Percentiles rank a stretch among this genome's conserved stretches.
phyloP scores from a whole-genome alignment of 768 basidiomycete genomes.

The Pulveroboletus sp. region DNA sequence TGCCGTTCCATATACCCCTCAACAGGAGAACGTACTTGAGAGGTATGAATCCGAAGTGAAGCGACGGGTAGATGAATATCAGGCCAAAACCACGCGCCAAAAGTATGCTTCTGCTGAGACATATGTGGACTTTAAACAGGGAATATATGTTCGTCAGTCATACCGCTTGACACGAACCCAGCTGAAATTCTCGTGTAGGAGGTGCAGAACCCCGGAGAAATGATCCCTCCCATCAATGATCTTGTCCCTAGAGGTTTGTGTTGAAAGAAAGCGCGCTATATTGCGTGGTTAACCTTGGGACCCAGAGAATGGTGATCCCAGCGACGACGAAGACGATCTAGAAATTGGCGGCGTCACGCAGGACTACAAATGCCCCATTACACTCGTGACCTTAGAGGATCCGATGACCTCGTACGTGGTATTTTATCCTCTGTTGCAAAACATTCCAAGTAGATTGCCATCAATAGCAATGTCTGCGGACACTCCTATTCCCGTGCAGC shows the following conservation, averaged over 20 bases:
- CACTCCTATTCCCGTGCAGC: slow-evolving; percentile 80
- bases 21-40: slow-evolving; percentile 50
- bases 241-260: slow-evolving; percentile 63
- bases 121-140: slow-evolving; percentile 61
- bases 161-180: not conserved
- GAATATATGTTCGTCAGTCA: slow-evolving; percentile 55
- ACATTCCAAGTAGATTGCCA: not conserved
- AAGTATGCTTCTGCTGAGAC: slow-evolving; percentile 64
- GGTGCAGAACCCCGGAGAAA: slow-evolving; percentile 54
- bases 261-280: no score
- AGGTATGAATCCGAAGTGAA: slow-evolving; percentile 49
- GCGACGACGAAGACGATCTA: slow-evolving; percentile 84
- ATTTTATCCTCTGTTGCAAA: not conserved
- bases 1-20: not conserved
- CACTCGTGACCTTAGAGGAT: slow-evolving; percentile 59
- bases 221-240: slow-evolving; percentile 76
- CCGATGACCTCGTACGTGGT: slow-evolving; percentile 79
- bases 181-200: slow-evolving; percentile 44
- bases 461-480: slow-evolving; percentile 56
- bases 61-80: slow-evolving; percentile 44
- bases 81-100: slow-evolving; percentile 65
- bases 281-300: not conserved
- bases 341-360: slow-evolving; percentile 84
- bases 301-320: slow-evolving; percentile 74
- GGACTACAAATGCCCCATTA: slow-evolving; percentile 81